Evolutionary conservation across 768 basidiomycete species (phyloP), one percentile per base, ranked within the genome.

Genomic region (Pholiota microspora): DNA sequence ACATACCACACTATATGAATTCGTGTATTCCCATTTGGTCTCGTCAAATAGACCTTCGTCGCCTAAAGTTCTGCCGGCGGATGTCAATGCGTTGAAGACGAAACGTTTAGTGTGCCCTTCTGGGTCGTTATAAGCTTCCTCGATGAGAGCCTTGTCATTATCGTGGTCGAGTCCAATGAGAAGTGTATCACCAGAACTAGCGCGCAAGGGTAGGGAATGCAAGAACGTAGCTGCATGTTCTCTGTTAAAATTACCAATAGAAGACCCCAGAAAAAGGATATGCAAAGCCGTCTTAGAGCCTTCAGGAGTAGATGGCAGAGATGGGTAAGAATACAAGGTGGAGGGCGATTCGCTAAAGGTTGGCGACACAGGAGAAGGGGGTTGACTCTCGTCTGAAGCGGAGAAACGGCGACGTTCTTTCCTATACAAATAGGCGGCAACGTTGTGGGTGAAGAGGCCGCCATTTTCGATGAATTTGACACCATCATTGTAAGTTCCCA

Each of bases 131-230:
- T 98, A 98, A 0, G 95, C 95, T 16, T 74, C 67, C 66, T 95
- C 91, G 52, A 98, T 88, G 57, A 80, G 73, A n/a, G 71, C 66
- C 52, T 78, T 77, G 32, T 80, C 80, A 59, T 90, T 88, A 65
- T 88, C 82, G 53, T 93, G 92, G 68, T 98, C 96, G 40, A 98
- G 72, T n/a, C 95, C 95, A 8, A 99, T 77, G 2, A 98, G 73
- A 7, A 98, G 76, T 0, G 92, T 96, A 67, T 97, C 95, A 2
- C 85, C 86, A 16, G 73, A 77, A 5, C 85, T 81, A 8, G 89
- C 73, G 12, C 88, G 83, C 23, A 98, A 75, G 3, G 94, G 94
- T 25, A 98, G 73, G 2, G 84, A 83, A 6, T 77, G 77, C 48
- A 99, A 80, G 71, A 99, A 98, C 0, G 77, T 70, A 0, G 77